These are phyloP conservation scores for Aphanomyces euteiches DNA, from an alignment of 352 stramenopile species.

Conservation along the genomic window DNA sequence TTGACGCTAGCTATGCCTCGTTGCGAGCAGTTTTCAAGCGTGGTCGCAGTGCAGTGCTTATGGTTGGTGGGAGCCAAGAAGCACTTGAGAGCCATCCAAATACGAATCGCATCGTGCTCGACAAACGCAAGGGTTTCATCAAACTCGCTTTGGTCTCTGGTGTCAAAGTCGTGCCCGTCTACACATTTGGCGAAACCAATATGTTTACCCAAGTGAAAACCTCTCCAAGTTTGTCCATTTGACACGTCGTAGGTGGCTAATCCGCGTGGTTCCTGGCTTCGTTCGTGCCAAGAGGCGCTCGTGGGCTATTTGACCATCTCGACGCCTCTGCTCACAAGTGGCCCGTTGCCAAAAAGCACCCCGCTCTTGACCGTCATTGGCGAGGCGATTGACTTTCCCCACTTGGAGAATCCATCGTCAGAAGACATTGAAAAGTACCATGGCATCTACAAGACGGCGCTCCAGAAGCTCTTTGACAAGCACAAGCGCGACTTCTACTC, in stretches of 20 bases:
- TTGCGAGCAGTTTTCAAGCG: slow-evolving; percentile 35
- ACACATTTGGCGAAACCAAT: slow-evolving; percentile 65
- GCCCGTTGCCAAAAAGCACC: slow-evolving; percentile 38
- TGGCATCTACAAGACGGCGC: slow-evolving; percentile 40
- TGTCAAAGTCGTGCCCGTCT: slow-evolving; percentile 57
- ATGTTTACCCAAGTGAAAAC: slow-evolving; percentile 42
- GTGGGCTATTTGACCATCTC: slow-evolving; percentile 45
- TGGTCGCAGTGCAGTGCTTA: slow-evolving; percentile 40
- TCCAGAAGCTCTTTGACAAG: slow-evolving; percentile 50
- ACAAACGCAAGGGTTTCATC: slow-evolving; percentile 62
- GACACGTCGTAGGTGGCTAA: slow-evolving; percentile 39
- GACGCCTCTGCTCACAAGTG: slow-evolving; percentile 40
- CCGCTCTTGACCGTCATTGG: slow-evolving; percentile 46
- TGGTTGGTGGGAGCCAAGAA: slow-evolving; percentile 49
- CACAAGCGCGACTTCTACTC: slow-evolving; percentile 47
- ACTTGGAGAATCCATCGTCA: slow-evolving; percentile 41
- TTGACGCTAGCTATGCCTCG: slow-evolving; percentile 50
- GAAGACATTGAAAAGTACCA: slow-evolving; percentile 51
- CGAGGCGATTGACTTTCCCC: slow-evolving; percentile 41
- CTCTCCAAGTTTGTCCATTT: background rate
- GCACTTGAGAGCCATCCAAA: slow-evolving; percentile 46
- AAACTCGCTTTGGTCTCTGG: slow-evolving; percentile 56
- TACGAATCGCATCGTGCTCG: slow-evolving; percentile 53
- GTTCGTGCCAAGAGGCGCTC: slow-evolving; percentile 39
- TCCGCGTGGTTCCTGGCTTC: slow-evolving; percentile 40